A percentile compares a stretch with the other conserved stretches of the same genome.
phyloP scores from a whole-genome alignment of 2,329 filamentous ascomycete genomes.

The Pseudogymnoascus sp. region DNA sequence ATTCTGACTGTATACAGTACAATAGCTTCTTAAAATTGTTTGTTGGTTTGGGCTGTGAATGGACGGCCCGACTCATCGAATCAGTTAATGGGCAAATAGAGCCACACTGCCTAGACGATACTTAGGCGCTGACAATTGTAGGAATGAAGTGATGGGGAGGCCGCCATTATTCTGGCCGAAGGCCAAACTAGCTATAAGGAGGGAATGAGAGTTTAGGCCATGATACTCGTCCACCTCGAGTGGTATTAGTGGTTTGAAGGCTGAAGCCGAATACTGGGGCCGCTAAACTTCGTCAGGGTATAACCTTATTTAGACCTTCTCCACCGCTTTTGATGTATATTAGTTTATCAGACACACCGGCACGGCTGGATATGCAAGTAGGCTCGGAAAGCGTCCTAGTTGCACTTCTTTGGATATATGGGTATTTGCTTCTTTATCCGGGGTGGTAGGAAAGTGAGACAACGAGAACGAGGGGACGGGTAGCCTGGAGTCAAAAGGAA shows the following conservation, averaged over 20 bases:
- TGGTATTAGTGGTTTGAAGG: not conserved
- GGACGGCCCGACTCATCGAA: not conserved
- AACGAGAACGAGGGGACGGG: not conserved
- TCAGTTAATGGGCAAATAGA: not conserved
- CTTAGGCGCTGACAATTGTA: not conserved
- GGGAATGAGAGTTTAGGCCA: not conserved
- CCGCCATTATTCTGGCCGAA: not conserved
- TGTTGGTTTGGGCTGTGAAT: not conserved
- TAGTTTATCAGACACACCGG: not conserved
- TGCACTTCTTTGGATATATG: not conserved
- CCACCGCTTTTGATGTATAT: not conserved
- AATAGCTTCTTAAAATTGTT: not conserved
- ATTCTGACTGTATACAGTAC: not conserved
- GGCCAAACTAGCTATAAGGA: not conserved
- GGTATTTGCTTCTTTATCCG: not conserved
- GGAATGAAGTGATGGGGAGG: not conserved
- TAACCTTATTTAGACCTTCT: not conserved
- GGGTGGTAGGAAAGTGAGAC: not conserved
- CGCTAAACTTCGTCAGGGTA: not conserved
- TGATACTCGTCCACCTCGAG: not conserved
- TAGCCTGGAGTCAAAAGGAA: not conserved
- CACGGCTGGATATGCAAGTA: not conserved
- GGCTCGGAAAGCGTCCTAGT: too few relatives aligned
- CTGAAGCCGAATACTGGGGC: not conserved
- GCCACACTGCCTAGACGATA: not conserved